Evolutionary conservation across 2,329 filamentous ascomycete genomes (phyloP).

Genomic region (Peltaster fructicola): DNA sequence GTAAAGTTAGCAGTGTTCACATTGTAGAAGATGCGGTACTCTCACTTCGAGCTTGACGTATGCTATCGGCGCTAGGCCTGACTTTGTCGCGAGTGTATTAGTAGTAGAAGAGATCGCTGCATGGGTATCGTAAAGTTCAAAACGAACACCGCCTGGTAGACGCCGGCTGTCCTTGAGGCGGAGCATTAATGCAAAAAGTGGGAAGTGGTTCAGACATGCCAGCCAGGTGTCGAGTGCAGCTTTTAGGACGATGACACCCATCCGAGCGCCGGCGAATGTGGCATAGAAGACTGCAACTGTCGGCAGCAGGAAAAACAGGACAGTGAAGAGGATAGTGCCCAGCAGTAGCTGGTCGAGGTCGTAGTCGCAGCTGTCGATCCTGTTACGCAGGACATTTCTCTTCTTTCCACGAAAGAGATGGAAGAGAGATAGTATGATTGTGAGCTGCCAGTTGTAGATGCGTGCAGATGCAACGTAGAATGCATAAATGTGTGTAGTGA

Average conservation of each 20-base stretch:
- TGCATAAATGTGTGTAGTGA: conserved; percentile 92
- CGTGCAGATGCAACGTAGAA: conserved; percentile 94
- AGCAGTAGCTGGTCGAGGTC: conserved; percentile 92
- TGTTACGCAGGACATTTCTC: conserved; percentile 86
- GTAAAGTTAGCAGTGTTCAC: conserved; percentile 1
- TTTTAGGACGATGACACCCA: conserved; percentile 88
- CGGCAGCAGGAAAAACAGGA: conserved; percentile 85
- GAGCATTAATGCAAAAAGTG: conserved; percentile 91
- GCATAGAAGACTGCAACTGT: conserved; percentile 95
- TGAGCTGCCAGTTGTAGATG: conserved; percentile 97
- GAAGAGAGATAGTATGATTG: conserved; percentile 91
- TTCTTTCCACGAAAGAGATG: conserved; percentile 97
- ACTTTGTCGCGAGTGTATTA: background rate
- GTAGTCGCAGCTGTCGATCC: conserved; percentile 97
- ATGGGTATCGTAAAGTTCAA: conserved; percentile 67
- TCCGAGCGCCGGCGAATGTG: conserved; percentile 83
- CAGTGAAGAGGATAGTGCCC: conserved; percentile 87
- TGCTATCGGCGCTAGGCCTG: conserved; percentile 43
- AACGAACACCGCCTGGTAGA: conserved; percentile 76
- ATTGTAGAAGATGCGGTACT: background rate
- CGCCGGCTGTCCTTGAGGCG: conserved; percentile 81
- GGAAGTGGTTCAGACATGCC: conserved; percentile 93
- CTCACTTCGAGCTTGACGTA: conserved; percentile 72
- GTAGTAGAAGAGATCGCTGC: conserved; percentile 6
- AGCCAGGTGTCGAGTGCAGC: conserved; percentile 79